Evolutionary conservation across 805 yeast species (phyloP).

Genomic region (Wickerhamomyces silvicola): DNA sequence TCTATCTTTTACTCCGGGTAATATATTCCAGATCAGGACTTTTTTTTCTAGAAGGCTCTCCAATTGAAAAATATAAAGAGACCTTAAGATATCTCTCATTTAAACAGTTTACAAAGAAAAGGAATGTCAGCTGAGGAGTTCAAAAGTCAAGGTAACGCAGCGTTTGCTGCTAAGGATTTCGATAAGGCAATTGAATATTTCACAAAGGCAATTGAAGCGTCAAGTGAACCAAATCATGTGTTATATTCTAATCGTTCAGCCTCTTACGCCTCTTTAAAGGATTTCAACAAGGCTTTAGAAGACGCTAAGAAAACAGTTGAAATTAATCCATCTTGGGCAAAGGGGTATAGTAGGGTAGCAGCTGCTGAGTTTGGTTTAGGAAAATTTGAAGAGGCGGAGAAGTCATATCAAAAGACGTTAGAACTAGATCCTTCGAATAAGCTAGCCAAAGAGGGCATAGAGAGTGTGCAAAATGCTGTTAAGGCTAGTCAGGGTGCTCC

Average conservation of each 20-base stretch:
- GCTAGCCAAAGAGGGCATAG: conserved; percentile 80
- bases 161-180: conserved; percentile 83
- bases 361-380: conserved; percentile 91
- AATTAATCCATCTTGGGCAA: conserved; percentile 86
- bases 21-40: neutral
- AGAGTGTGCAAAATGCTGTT: conserved; percentile 59
- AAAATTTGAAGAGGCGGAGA: conserved; percentile 66
- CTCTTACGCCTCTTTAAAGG: conserved; percentile 70
- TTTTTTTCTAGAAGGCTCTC: conserved; percentile 9
- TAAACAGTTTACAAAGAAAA: conserved; percentile 1
- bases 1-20: neutral
- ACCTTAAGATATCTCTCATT: neutral
- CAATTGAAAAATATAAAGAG: neutral
- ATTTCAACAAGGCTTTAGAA: conserved; percentile 65
- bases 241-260: conserved; percentile 93
- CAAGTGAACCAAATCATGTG: conserved; percentile 83
- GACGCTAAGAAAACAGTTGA: conserved; percentile 84
- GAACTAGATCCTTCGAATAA: conserved; percentile 75
- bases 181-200: conserved; percentile 73
- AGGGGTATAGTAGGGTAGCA: conserved; percentile 90
- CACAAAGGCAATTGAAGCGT: conserved; percentile 79
- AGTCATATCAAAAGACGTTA: conserved; percentile 69
- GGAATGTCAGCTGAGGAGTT: conserved; percentile 62
- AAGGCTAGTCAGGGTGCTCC: conserved; percentile 41
- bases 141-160: conserved; percentile 91